Percentiles rank a stretch among this genome's conserved stretches.
Evolutionary conservation across 257 asterid species (phyloP).

Genomic region (Jacaranda copaia): DNA sequence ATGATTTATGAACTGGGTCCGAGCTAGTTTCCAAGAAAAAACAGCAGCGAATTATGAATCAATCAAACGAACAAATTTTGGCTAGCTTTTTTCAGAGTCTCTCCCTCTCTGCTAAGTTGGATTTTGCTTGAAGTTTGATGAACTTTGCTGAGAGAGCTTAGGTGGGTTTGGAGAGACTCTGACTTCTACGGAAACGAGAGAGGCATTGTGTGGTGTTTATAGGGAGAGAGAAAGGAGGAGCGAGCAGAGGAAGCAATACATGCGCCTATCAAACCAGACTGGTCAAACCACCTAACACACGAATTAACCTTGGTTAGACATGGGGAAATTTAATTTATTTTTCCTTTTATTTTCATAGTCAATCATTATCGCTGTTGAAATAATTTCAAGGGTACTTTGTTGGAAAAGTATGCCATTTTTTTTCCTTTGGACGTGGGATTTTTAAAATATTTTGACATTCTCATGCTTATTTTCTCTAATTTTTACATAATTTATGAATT

Average conservation of each 20-base stretch:
- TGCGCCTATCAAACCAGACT: slow-evolving; percentile 81
- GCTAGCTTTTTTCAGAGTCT: slow-evolving; percentile 34
- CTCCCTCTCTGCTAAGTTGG: slow-evolving; percentile 29
- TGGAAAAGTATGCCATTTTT: background rate
- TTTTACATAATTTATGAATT: background rate
- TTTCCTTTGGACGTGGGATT: background rate
- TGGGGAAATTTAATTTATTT: slow-evolving; percentile 5
- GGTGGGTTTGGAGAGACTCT: slow-evolving; percentile 55
- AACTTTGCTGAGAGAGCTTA: slow-evolving; percentile 34
- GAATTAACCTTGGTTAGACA: slow-evolving; percentile 53
- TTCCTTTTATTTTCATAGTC: background rate
- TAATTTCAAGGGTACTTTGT: background rate
- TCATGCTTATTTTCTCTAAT: background rate
- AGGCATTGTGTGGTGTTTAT: slow-evolving; percentile 34
- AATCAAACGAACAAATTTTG: slow-evolving; percentile 4
- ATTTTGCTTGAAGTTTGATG: slow-evolving; percentile 20
- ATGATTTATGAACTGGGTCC: slow-evolving; percentile 28
- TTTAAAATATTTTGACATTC: background rate
- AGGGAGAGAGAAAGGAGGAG: slow-evolving; percentile 8
- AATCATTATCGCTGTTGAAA: background rate
- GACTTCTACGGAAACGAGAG: slow-evolving; percentile 41
- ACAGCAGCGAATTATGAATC: background rate
- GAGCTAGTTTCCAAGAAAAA: background rate
- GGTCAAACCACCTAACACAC: slow-evolving; percentile 73
- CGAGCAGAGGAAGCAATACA: slow-evolving; percentile 12